A percentile compares a stretch with the other conserved stretches of the same genome.
These are phyloP conservation scores for Colletotrichum sp. DNA, from an alignment of 2,329 filamentous ascomycete genomes.

Conservation along the genomic window DNA sequence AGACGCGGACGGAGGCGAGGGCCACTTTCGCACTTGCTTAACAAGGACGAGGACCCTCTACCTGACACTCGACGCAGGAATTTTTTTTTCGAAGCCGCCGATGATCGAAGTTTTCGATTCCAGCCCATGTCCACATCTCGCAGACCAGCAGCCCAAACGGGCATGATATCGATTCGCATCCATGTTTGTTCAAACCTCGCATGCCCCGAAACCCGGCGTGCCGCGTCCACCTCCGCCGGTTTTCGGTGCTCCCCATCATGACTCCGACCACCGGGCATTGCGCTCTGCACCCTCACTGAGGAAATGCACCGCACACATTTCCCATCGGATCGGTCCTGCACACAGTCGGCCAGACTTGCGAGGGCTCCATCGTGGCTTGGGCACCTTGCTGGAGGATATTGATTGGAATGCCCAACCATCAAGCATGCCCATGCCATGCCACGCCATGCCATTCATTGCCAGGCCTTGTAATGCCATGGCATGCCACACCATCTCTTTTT, in stretches of 20 bases:
- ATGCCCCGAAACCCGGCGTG: slow-evolving; percentile 22
- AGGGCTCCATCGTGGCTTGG: background rate
- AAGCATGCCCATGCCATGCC: background rate
- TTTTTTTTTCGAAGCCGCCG: background rate
- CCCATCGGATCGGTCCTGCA: background rate
- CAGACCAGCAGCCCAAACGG: background rate
- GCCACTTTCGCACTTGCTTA: background rate
- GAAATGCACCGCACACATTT: background rate
- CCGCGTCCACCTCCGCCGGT: slow-evolving; percentile 17
- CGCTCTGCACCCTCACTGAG: background rate
- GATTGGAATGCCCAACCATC: background rate
- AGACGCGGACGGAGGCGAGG: background rate
- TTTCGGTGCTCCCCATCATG: slow-evolving; percentile 21
- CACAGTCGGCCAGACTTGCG: background rate
- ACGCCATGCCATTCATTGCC: background rate
- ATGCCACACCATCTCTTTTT: background rate
- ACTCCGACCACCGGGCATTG: slow-evolving; percentile 21
- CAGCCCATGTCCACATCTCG: background rate
- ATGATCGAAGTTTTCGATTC: background rate
- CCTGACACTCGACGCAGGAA: background rate
- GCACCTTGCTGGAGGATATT: background rate
- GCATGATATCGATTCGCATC: background rate
- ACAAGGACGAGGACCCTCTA: background rate
- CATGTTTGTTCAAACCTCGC: slow-evolving; percentile 8
- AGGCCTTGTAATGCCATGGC: background rate